Percentiles rank a stretch among this genome's conserved stretches.
Evolutionary conservation across 2,329 filamentous ascomycete genomes (phyloP).

Genomic region (Calcarisporium arbuscula): DNA sequence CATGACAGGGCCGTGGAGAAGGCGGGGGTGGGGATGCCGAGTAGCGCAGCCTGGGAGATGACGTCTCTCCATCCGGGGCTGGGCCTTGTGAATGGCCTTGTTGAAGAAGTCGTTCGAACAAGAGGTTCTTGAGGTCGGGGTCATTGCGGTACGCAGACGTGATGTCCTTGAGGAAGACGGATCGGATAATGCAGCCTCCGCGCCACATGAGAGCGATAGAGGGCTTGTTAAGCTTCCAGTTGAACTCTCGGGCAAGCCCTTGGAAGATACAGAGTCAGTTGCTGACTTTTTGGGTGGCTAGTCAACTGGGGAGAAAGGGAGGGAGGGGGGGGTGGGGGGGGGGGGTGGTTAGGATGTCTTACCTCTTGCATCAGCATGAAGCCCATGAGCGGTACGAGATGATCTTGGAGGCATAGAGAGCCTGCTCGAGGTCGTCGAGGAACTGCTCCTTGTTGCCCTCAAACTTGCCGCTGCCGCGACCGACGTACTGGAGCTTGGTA

Average conservation of each 20-base stretch:
- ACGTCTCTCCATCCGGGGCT: constrained; percentile 88
- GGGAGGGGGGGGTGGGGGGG: too few relatives aligned
- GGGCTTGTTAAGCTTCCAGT: constrained; percentile 99
- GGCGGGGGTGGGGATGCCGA: constrained; percentile 91
- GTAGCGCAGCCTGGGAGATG: constrained; percentile 83
- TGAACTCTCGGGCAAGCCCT: constrained; percentile 89
- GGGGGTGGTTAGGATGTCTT: constrained; percentile 34
- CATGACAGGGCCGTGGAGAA: constrained; percentile 97
- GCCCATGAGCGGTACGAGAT: constrained; percentile 98
- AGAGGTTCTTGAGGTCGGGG: constrained; percentile 92
- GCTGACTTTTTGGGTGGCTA: too few relatives aligned
- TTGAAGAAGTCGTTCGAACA: constrained; percentile 99
- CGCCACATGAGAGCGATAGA: constrained; percentile 99
- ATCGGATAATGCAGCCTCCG: constrained; percentile 99
- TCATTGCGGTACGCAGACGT: constrained; percentile 92
- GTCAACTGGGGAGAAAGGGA: too few relatives aligned
- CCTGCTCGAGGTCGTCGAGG: constrained; percentile 96
- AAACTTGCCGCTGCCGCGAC: constrained; percentile 67
- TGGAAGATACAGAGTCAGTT: constrained; percentile 4
- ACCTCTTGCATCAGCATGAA: constrained; percentile 99
- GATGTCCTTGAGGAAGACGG: constrained; percentile 99
- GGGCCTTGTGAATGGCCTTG: constrained; percentile 95
- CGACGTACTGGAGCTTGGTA: constrained; percentile 64
- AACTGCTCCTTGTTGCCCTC: constrained; percentile 87
- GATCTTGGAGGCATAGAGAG: constrained; percentile 98